These are phyloP conservation scores for Cryptomeria japonica DNA, from an alignment of 75 land plant species.

Conservation along the genomic window DNA sequence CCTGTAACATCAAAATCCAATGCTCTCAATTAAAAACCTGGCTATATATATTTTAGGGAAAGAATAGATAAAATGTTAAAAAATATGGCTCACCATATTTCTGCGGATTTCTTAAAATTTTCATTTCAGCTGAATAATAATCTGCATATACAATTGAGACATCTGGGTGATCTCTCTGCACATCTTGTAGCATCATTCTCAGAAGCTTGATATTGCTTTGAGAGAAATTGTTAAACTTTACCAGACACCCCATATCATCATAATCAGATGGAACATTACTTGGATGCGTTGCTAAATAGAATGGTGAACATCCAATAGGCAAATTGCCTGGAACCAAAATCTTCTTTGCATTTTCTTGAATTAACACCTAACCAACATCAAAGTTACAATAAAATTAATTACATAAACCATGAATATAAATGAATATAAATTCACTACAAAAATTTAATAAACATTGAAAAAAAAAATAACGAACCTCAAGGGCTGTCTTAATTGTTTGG, in stretches of 20 bases:
- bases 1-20: neutral
- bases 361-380: neutral
- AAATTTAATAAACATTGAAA: neutral
- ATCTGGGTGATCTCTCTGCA: neutral
- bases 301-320: neutral
- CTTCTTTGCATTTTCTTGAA: neutral
- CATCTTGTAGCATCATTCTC: neutral
- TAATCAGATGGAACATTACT: neutral
- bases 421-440: neutral
- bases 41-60: no score
- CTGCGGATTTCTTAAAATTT: neutral
- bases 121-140: neutral
- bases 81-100: neutral
- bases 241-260: slow-evolving; percentile 1
- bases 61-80: no score
- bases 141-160: neutral
- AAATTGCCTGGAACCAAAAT: neutral
- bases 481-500: neutral
- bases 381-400: neutral
- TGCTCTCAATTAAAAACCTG: no score
- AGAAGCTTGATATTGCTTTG: neutral
- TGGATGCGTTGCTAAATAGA: neutral
- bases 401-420: neutral
- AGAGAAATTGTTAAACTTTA: neutral
- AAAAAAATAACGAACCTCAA: neutral